phyloP scores from a whole-genome alignment of 306 rosid species.

The Vigna radiata region DNA sequence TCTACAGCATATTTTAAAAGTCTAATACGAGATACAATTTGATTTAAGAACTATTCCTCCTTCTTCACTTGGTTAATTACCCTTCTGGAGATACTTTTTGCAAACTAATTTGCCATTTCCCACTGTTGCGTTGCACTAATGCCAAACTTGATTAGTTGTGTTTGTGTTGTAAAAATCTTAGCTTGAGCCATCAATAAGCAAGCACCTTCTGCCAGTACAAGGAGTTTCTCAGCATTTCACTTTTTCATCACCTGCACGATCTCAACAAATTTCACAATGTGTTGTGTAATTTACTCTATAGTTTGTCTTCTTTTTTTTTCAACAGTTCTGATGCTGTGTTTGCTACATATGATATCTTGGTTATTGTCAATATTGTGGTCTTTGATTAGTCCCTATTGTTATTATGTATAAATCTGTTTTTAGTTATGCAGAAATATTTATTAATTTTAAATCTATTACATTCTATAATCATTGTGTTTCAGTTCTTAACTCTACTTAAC shows the following conservation, averaged over 20 bases:
- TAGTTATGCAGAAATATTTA: too few relatives aligned
- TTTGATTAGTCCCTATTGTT: too few relatives aligned
- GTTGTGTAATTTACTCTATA: too few relatives aligned
- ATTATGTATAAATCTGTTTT: too few relatives aligned
- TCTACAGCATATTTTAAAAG: slow-evolving; percentile 43
- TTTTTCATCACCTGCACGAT: too few relatives aligned
- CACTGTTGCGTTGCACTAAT: not conserved
- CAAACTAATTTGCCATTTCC: not conserved
- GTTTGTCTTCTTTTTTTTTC: too few relatives aligned
- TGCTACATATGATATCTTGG: too few relatives aligned
- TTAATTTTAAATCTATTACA: too few relatives aligned
- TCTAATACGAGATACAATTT: slow-evolving; percentile 42
- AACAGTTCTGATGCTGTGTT: too few relatives aligned
- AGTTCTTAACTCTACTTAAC: too few relatives aligned
- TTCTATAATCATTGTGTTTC: too few relatives aligned
- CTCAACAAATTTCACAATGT: not conserved
- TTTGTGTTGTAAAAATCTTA: not conserved
- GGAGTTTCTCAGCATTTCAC: not conserved
- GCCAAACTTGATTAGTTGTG: not conserved
- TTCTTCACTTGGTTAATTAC: not conserved
- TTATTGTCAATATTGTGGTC: too few relatives aligned
- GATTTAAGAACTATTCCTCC: not conserved
- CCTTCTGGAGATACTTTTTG: slow-evolving; percentile 2
- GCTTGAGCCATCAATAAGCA: not conserved
- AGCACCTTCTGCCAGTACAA: not conserved